Evolutionary conservation across 805 yeast genomes (phyloP), one percentile per base, ranked within the genome.

Genomic region (Zygosaccharomyces rouxii): DNA sequence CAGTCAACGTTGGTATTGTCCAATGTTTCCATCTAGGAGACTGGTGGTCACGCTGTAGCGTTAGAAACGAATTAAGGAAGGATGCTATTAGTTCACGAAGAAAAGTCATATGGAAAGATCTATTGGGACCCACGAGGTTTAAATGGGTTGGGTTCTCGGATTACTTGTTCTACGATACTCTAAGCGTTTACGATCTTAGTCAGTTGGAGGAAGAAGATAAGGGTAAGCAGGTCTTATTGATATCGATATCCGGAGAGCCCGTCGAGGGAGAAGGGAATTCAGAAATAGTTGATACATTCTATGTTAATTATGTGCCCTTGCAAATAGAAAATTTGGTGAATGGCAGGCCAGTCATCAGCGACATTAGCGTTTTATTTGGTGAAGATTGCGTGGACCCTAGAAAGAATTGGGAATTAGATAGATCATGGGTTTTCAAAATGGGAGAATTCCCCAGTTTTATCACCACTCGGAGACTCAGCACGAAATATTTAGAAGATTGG

Each of bases 301-400:
- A 46, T 26, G 47, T 48, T 1, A 33, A 43, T 13, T 26, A 37
- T 4, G 26, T 21, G 18, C 46, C 49, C 5, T 19, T 46, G 10
- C 21, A 26, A 3, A 21, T 39, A 14, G 29, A 40, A 18, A 25
- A 23, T 7, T 11, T 51, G 30, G 43, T 37, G 13, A 28, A 39
- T 10, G 47, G 48, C 23, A 21, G 71, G 5, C 41, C 47, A 23
- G 33, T 81, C 1, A 63, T 84, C 5, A 76, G 81, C 6, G 86
- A 76, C 11, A 57, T 89, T 10, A 88, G 86, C 53, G 73, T 88
- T 1, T 67, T 90, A 30, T 89, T 81, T 69, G 95, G 95, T 1
- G 60, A 64, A 2, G 87, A 82, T 54, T 83, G 86, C 1, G 80
- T 77, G 3, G 96, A 88, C 45, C 95, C 96, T 3, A 71, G 96